Conservation (phyloP, 176 grass and related monocot genomes). For the Oryza meyeriana region DNA sequence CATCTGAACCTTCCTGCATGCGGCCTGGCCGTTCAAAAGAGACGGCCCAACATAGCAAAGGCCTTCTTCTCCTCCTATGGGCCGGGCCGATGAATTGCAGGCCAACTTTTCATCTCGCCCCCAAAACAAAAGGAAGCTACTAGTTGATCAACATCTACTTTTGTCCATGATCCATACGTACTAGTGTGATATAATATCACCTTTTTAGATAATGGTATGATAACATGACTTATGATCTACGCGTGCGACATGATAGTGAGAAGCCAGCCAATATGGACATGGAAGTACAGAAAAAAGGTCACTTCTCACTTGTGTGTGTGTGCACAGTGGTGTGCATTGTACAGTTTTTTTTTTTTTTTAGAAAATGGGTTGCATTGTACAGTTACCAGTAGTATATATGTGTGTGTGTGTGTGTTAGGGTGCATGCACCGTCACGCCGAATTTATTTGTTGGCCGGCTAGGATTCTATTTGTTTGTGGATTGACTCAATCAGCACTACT, state of each 20-base stretch:
- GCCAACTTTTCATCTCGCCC: no score
- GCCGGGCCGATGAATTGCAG: background rate
- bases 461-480: background rate
- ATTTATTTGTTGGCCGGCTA: background rate
- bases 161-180: background rate
- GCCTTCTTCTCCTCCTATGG: background rate
- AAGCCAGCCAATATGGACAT: background rate
- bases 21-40: no score
- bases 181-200: background rate
- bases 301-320: no score
- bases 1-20: no score
- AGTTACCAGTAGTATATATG: background rate
- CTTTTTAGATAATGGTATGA: background rate
- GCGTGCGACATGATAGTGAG: background rate
- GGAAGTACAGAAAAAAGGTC: no score
- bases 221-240: background rate
- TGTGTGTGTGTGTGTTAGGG: background rate
- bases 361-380: no score
- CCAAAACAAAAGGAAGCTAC: no score
- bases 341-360: constrained; percentile 7
- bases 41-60: background rate
- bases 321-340: background rate
- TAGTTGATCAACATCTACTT: background rate
- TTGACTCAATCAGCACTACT: background rate
- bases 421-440: background rate